Percentiles rank a stretch among this genome's conserved stretches.
Evolutionary conservation across 495 filamentous ascomycete genomes (phyloP).

Genomic region (Podospora pseudocomata): DNA sequence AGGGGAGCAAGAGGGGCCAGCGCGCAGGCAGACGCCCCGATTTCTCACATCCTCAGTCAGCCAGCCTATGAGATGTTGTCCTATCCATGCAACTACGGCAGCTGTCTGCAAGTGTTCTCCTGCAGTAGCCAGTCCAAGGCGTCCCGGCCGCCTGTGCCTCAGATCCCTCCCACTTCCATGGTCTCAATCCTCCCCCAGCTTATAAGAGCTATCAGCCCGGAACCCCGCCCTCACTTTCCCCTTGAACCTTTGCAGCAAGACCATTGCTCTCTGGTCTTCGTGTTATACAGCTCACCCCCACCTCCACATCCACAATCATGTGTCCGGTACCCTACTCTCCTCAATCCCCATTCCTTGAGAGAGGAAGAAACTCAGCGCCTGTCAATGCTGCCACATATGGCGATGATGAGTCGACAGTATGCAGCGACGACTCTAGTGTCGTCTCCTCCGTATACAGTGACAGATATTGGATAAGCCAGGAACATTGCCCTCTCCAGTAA

Average conservation of each 20-base stretch:
- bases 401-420: slow-evolving; percentile 17
- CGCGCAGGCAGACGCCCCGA: background rate
- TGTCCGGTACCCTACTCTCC: background rate
- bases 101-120: background rate
- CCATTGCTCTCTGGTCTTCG: background rate
- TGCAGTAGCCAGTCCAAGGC: background rate
- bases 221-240: background rate
- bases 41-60: background rate
- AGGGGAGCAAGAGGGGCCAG: background rate
- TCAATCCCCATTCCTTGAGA: background rate
- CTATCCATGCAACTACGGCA: slow-evolving; percentile 1
- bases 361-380: background rate
- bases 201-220: slow-evolving; percentile 14
- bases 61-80: slow-evolving; percentile 9
- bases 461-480: background rate
- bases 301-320: background rate
- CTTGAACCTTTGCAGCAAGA: background rate
- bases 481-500: slow-evolving; percentile 3
- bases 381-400: slow-evolving; percentile 5
- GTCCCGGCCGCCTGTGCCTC: background rate
- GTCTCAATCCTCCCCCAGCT: slow-evolving; percentile 5
- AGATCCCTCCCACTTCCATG: slow-evolving; percentile 5
- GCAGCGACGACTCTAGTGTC: slow-evolving; percentile 13
- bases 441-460: background rate
- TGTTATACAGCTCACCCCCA: background rate